A percentile compares a stretch with the other conserved stretches of the same genome.
Conservation (phyloP, 2,329 filamentous ascomycete species). For the Sporothrix dimorphospora region DNA sequence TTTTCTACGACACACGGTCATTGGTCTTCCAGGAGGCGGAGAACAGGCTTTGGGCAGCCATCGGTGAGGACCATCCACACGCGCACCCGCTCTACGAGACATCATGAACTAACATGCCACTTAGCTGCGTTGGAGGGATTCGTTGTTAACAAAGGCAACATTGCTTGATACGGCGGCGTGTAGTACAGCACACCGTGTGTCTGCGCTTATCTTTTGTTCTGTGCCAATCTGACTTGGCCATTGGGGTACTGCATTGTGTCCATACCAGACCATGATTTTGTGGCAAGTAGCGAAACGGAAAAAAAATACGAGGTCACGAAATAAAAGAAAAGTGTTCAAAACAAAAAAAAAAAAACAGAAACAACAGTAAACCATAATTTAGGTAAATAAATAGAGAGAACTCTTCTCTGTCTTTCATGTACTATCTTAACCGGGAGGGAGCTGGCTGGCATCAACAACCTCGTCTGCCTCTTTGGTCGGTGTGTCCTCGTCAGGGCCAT, state of each 20-base stretch:
- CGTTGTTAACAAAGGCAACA: constrained; percentile 89
- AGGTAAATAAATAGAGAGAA: not conserved
- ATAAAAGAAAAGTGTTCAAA: not conserved
- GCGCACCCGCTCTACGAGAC: not conserved
- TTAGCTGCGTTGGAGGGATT: constrained; percentile 80
- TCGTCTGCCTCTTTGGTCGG: constrained; percentile 86
- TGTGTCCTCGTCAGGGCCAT: constrained; percentile 69
- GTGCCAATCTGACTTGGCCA: too few species aligned
- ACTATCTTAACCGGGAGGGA: constrained; percentile 77
- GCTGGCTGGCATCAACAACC: constrained; percentile 88
- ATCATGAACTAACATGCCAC: not conserved
- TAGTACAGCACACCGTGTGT: too few species aligned
- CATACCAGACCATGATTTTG: too few species aligned
- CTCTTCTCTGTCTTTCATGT: not conserved
- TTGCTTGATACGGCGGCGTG: constrained; percentile 46
- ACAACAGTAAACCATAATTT: too few species aligned
- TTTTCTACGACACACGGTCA: constrained; percentile 85
- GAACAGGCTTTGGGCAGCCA: constrained; percentile 89
- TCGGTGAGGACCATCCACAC: constrained; percentile 57
- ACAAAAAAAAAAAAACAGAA: not conserved
- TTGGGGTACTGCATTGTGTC: too few species aligned
- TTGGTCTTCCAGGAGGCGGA: constrained; percentile 94
- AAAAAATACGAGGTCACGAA: not conserved
- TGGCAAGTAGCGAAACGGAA: too few species aligned
- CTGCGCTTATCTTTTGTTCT: too few species aligned